Evolutionary conservation across 768 basidiomycete species (phyloP).

Genomic region (Pleurotus citrinopileatus): DNA sequence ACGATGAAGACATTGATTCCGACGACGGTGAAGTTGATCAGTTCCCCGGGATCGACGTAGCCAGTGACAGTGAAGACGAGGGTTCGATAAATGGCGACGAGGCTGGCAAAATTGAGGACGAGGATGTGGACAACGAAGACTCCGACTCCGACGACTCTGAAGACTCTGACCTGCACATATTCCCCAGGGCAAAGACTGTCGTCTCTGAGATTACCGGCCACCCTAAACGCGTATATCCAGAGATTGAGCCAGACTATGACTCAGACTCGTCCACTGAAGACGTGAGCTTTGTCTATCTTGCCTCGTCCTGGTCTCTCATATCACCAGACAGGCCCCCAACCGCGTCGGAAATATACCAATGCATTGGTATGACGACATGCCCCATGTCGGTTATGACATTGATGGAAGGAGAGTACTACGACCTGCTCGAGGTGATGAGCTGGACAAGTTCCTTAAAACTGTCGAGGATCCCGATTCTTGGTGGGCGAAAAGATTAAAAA

Average conservation of each 20-base stretch:
- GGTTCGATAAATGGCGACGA: slow-evolving; percentile 39
- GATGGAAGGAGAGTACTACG: slow-evolving; percentile 92
- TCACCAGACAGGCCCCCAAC: slow-evolving; percentile 69
- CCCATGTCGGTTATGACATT: slow-evolving; percentile 97
- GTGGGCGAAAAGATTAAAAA: no score
- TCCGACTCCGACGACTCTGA: slow-evolving; percentile 39
- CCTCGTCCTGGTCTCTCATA: slow-evolving; percentile 13
- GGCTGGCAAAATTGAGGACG: slow-evolving; percentile 37
- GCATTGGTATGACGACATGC: slow-evolving; percentile 99
- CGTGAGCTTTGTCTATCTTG: slow-evolving; percentile 40
- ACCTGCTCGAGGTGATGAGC: slow-evolving; percentile 92
- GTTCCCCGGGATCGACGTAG: slow-evolving; percentile 66
- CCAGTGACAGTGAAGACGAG: slow-evolving; percentile 51
- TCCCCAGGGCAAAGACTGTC: slow-evolving; percentile 65
- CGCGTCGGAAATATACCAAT: slow-evolving; percentile 92
- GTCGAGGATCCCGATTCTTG: slow-evolving; percentile 91
- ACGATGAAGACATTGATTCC: slow-evolving; percentile 39
- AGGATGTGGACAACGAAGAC: slow-evolving; percentile 26
- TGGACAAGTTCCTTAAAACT: slow-evolving; percentile 94
- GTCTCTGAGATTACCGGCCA: slow-evolving; percentile 83
- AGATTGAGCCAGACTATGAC: slow-evolving; percentile 89
- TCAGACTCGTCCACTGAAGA: slow-evolving; percentile 93
- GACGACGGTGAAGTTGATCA: slow-evolving; percentile 65
- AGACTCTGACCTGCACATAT: slow-evolving; percentile 47
- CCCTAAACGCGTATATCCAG: slow-evolving; percentile 79